Percentiles rank a stretch among this genome's conserved stretches.
These are phyloP conservation scores for Xylariaceae sp. DNA, from an alignment of 2,329 filamentous ascomycete species.

Conservation along the genomic window DNA sequence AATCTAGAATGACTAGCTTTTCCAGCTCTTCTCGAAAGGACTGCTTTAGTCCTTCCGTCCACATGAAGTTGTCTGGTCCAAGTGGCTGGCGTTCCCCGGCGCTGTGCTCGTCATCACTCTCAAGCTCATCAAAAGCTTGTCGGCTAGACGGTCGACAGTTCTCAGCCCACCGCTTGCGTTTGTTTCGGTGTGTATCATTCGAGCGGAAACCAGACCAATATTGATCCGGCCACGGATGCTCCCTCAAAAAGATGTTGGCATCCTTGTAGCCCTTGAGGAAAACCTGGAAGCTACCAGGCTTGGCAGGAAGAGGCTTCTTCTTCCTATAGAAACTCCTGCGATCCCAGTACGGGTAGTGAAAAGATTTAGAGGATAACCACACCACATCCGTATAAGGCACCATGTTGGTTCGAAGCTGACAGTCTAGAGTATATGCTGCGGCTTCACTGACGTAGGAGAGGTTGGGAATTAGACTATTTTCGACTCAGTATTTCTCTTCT, in stretches of 20 bases:
- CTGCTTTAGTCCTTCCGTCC: conserved; percentile 88
- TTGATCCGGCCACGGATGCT: conserved; percentile 97
- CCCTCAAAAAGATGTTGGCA: conserved; percentile 91
- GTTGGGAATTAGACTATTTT: conserved; percentile 82
- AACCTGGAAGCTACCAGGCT: conserved; percentile 95
- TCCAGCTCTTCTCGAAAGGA: conserved; percentile 94
- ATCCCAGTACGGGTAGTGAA: conserved; percentile 98
- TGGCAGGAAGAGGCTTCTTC: conserved; percentile 84
- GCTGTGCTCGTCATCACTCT: conserved; percentile 57
- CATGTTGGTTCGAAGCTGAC: conserved; percentile 84
- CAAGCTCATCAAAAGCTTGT: conserved; percentile 47
- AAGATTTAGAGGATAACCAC: conserved; percentile 91
- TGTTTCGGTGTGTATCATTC: conserved; percentile 69
- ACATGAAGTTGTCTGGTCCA: conserved; percentile 69
- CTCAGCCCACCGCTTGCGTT: conserved; percentile 78
- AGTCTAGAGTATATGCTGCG: conserved; percentile 93
- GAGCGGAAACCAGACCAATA: conserved; percentile 73
- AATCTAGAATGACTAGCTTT: conserved; percentile 95
- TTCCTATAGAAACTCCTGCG: conserved; percentile 86
- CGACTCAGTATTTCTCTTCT: conserved; percentile 16
- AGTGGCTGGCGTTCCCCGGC: conserved; percentile 45
- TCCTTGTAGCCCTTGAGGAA: conserved; percentile 98
- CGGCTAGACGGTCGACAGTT: conserved; percentile 71
- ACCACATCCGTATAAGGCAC: conserved; percentile 98
- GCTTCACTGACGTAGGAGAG: conserved; percentile 98